These are phyloP conservation scores for Isoetes engelmannii DNA, from an alignment of 83 land plant genomes.

Conservation along the genomic window DNA sequence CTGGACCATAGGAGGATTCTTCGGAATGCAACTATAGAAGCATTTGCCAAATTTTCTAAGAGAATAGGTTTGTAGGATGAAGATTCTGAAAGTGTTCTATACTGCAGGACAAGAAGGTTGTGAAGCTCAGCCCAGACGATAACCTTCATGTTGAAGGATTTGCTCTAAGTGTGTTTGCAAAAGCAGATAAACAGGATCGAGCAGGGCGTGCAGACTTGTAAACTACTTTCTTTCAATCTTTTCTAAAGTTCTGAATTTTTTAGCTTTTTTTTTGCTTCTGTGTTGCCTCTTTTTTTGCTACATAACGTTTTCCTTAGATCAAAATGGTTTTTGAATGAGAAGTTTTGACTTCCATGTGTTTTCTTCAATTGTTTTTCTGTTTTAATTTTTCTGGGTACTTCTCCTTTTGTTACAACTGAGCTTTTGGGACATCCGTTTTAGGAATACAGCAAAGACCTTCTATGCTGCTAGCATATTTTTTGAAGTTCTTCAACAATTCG, in stretches of 20 bases:
- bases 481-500: slow-evolving; percentile 90
- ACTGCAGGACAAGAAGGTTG: slow-evolving; percentile 78
- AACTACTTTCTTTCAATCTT: background rate
- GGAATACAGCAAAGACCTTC: slow-evolving; percentile 92
- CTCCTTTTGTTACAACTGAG: background rate
- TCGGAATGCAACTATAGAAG: too few species aligned
- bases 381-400: background rate
- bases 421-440: slow-evolving; percentile 15
- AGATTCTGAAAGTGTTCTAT: background rate
- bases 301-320: background rate
- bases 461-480: slow-evolving; percentile 97
- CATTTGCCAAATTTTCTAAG: too few species aligned
- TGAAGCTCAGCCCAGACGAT: slow-evolving; percentile 78
- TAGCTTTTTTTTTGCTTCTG: background rate
- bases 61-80: too few species aligned
- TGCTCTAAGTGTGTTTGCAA: slow-evolving; percentile 80
- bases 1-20: background rate
- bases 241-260: background rate
- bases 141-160: slow-evolving; percentile 83
- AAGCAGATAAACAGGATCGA: slow-evolving; percentile 96
- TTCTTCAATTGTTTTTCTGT: background rate
- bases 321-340: background rate
- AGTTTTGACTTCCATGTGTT: background rate
- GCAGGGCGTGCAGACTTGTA: slow-evolving; percentile 97
- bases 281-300: background rate